A percentile compares a stretch with the other conserved stretches of the same genome.
Evolutionary conservation across 2,329 filamentous ascomycete species (phyloP).

Genomic region (Stagonosporopsis rhizophila): DNA sequence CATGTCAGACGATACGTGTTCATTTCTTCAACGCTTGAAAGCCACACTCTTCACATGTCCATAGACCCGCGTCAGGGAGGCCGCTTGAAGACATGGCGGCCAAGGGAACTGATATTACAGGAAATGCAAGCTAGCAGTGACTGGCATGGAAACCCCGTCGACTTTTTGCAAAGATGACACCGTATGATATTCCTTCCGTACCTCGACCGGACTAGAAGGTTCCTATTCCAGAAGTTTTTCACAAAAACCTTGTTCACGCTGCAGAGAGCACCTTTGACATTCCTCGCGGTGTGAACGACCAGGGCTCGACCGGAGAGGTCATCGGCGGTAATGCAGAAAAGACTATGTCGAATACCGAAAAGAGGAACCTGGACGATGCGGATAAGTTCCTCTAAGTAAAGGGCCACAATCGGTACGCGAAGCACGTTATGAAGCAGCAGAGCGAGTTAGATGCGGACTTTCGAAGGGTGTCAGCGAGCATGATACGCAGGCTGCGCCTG

Average conservation of each 20-base stretch:
- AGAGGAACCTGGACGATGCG: slow-evolving; percentile 41
- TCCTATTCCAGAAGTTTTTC: slow-evolving; percentile 37
- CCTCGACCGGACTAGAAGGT: slow-evolving; percentile 57
- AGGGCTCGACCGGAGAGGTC: slow-evolving; percentile 45
- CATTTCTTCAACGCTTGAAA: neutral
- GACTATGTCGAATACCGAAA: slow-evolving; percentile 38
- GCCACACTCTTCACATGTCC: slow-evolving; percentile 17
- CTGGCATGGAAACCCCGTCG: neutral
- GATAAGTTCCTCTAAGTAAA: slow-evolving; percentile 32
- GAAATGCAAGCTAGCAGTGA: slow-evolving; percentile 56
- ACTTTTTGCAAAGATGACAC: neutral
- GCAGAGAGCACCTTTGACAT: slow-evolving; percentile 59
- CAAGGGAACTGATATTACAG: slow-evolving; percentile 48
- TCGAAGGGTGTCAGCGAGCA: slow-evolving; percentile 24
- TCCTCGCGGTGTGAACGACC: slow-evolving; percentile 46
- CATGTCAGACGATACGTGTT: neutral
- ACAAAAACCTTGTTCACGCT: slow-evolving; percentile 51
- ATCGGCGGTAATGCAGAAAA: slow-evolving; percentile 46
- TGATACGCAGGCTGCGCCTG: slow-evolving; percentile 34
- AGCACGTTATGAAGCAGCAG: slow-evolving; percentile 30
- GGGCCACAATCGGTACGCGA: slow-evolving; percentile 32
- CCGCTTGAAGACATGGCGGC: slow-evolving; percentile 48
- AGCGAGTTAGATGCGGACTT: slow-evolving; percentile 25
- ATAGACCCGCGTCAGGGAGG: slow-evolving; percentile 42
- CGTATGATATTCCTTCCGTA: slow-evolving; percentile 54